Evolutionary conservation across 1,284 basidiomycete genomes (phyloP).

Genomic region (Marasmius tenuissimus): DNA sequence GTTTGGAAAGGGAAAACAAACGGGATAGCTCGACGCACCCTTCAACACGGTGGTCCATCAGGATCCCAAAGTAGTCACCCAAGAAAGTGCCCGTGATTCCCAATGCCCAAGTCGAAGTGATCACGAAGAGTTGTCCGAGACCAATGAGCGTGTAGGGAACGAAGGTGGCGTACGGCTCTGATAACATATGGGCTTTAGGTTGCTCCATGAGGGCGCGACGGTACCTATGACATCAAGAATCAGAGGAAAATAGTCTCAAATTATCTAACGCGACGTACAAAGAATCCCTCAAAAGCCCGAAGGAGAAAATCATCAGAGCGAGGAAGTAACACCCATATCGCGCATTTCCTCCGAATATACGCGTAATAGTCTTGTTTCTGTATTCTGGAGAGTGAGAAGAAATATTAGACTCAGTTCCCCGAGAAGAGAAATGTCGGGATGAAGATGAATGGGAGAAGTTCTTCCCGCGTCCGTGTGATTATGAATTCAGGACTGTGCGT

Average conservation of each 20-base stretch:
- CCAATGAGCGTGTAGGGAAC: slow-evolving; percentile 52
- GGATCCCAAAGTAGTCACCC: slow-evolving; percentile 98
- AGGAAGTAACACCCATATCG: slow-evolving; percentile 87
- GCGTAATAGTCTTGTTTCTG: slow-evolving; percentile 84
- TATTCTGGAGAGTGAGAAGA: slow-evolving; percentile 58
- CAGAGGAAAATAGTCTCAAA: background rate
- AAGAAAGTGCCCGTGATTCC: slow-evolving; percentile 95
- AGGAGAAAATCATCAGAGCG: slow-evolving; percentile 85
- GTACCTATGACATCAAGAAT: background rate
- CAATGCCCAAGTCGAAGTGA: slow-evolving; percentile 89
- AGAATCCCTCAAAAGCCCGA: slow-evolving; percentile 84
- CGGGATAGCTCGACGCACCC: slow-evolving; percentile 38
- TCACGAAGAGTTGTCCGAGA: slow-evolving; percentile 78
- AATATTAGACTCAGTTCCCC: background rate
- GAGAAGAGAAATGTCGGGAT: background rate
- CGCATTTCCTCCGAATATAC: slow-evolving; percentile 61
- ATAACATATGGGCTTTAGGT: slow-evolving; percentile 57
- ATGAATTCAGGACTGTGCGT: slow-evolving; percentile 21
- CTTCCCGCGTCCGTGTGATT: background rate
- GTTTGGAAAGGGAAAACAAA: background rate
- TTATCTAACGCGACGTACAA: slow-evolving; percentile 55
- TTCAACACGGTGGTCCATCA: slow-evolving; percentile 86
- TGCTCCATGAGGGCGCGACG: slow-evolving; percentile 69
- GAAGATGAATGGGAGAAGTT: background rate
- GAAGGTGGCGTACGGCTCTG: slow-evolving; percentile 58